Conservation (phyloP, 2,329 filamentous ascomycete genomes). For the Zelopaecilomyces penicillatus region DNA sequence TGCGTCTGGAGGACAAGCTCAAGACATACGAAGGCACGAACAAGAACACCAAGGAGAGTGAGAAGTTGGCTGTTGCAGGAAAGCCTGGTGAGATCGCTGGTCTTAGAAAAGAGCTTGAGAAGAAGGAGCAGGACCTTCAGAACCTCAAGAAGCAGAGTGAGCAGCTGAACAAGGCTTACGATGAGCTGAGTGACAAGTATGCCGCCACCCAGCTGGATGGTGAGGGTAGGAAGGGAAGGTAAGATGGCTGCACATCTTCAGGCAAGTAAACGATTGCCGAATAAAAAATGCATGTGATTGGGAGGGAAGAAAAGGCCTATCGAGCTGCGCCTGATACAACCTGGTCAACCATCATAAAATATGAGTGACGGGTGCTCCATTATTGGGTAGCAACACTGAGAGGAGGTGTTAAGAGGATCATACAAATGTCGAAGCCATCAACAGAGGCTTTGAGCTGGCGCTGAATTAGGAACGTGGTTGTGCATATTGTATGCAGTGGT, state of each 20-base stretch:
- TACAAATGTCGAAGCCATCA: no score
- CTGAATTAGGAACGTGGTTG: no score
- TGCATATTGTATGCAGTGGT: no score
- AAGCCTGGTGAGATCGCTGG: conserved; percentile 65
- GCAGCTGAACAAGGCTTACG: conserved; percentile 77
- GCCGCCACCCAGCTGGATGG: conserved; percentile 44
- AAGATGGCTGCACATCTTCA: background rate
- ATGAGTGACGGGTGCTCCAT: no score
- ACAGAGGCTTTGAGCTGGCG: no score
- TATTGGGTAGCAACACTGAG: no score
- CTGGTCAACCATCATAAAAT: no score
- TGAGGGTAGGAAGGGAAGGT: conserved; percentile 48
- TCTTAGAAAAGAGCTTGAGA: conserved; percentile 62
- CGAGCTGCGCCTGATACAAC: no score
- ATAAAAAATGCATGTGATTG: no score
- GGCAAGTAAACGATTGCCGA: no score
- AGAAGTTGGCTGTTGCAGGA: conserved; percentile 64
- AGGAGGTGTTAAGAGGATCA: no score
- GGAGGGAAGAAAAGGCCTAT: no score
- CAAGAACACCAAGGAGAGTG: conserved; percentile 54
- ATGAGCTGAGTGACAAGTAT: conserved; percentile 76
- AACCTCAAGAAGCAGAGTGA: conserved; percentile 88
- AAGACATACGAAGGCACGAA: conserved; percentile 62
- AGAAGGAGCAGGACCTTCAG: conserved; percentile 76
- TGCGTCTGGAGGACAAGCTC: conserved; percentile 85